Evolutionary conservation across 2,329 filamentous ascomycete genomes (phyloP).

Genomic region (Nigrospora oryzae): DNA sequence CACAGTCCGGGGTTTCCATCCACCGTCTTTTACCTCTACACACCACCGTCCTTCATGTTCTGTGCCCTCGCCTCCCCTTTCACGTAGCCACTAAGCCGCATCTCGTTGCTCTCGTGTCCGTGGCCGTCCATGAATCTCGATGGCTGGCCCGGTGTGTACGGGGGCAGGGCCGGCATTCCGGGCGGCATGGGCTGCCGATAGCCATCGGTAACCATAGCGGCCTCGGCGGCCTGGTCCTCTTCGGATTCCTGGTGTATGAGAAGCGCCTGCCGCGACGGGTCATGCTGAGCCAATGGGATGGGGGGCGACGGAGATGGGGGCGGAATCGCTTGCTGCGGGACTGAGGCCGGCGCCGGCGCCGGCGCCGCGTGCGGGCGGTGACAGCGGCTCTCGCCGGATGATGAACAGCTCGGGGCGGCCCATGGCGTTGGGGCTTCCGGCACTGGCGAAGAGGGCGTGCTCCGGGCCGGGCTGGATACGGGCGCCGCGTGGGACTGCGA

Average conservation of each 20-base stretch:
- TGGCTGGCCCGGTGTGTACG: constrained; percentile 20
- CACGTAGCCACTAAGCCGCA: constrained; percentile 26
- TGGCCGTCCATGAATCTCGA: constrained; percentile 22
- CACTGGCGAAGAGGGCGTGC: background rate
- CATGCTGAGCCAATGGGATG: constrained; percentile 3
- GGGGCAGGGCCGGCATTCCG: constrained; percentile 16
- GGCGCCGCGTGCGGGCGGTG: background rate
- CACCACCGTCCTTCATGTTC: constrained; percentile 19
- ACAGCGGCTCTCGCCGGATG: background rate
- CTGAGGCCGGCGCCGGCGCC: background rate
- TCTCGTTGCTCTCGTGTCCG: constrained; percentile 23
- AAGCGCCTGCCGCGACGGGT: constrained; percentile 6
- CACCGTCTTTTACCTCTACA: background rate
- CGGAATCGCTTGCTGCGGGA: background rate
- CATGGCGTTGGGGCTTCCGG: background rate
- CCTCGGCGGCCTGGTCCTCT: constrained; percentile 15
- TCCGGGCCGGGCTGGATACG: background rate
- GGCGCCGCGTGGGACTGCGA: constrained; percentile 8
- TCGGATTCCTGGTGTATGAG: constrained; percentile 6
- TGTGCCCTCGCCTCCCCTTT: constrained; percentile 27
- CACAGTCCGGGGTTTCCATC: too few relatives aligned
- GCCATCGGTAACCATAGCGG: constrained; percentile 21
- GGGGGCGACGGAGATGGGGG: background rate
- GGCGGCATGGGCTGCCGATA: constrained; percentile 10
- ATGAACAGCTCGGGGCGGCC: background rate